These are phyloP conservation scores for Darksidea phi DNA, from an alignment of 495 filamentous ascomycete species.

Conservation along the genomic window DNA sequence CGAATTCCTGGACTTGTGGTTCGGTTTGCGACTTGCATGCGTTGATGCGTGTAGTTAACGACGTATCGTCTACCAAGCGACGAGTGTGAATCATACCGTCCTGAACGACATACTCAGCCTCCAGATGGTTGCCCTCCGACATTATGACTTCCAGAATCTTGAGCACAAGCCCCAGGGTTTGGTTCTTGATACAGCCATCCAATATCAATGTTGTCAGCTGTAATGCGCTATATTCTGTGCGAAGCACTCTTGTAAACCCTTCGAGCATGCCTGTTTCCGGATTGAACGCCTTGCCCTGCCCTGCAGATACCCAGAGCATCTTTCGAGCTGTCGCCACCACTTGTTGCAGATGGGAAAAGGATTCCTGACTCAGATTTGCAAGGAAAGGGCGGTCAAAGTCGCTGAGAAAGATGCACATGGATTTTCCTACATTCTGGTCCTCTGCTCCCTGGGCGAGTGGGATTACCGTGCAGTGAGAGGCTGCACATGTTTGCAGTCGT, in stretches of 20 bases:
- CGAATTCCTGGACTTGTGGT: background rate
- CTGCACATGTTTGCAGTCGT: too few species aligned
- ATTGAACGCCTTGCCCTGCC: background rate
- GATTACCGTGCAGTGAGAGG: too few species aligned
- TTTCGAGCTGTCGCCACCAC: background rate
- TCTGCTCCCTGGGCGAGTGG: too few species aligned
- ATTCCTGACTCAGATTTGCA: background rate
- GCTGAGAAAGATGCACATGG: too few species aligned
- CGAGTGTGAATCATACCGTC: background rate
- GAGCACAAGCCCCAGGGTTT: background rate
- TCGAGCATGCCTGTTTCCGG: background rate
- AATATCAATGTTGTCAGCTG: background rate
- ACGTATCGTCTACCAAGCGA: background rate
- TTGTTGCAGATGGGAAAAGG: background rate
- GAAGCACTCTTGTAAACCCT: background rate
- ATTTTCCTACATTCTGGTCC: too few species aligned
- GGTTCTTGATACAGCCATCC: background rate
- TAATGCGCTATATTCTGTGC: background rate
- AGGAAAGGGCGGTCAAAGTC: background rate
- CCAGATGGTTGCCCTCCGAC: background rate
- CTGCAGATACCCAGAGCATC: background rate
- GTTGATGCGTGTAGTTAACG: background rate
- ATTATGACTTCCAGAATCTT: background rate
- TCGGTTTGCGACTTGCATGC: background rate
- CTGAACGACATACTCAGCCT: background rate